These are phyloP conservation scores for Rhodotorula sp. DNA, from an alignment of 1,284 basidiomycete species.

Conservation along the genomic window DNA sequence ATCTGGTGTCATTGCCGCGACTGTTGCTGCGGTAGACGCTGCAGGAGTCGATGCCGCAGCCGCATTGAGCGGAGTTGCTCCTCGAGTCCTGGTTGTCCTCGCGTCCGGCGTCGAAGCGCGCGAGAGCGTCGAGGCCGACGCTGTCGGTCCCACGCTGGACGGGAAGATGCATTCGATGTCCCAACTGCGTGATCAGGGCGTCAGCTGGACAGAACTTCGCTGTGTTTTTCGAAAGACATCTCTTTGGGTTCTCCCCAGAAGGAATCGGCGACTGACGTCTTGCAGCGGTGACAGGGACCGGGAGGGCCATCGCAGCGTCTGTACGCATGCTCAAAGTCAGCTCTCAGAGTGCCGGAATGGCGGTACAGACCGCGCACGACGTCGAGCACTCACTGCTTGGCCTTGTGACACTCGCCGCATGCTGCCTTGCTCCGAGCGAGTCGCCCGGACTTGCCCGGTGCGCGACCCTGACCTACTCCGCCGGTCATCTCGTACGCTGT, in stretches of 20 bases:
- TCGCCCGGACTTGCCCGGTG: slow-evolving; percentile 1
- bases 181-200: slow-evolving; percentile 15
- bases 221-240: too few species aligned
- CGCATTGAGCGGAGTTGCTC: not conserved
- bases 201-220: not conserved
- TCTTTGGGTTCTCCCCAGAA: too few species aligned
- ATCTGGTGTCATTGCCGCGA: not conserved
- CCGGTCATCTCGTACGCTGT: not conserved
- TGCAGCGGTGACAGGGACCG: slow-evolving; percentile 37
- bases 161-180: slow-evolving; percentile 39
- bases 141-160: slow-evolving; percentile 5
- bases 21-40: not conserved
- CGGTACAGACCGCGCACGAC: too few species aligned
- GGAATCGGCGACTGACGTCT: slow-evolving; percentile 16
- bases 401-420: slow-evolving; percentile 1
- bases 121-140: not conserved
- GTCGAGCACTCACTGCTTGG: not conserved
- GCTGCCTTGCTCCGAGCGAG: slow-evolving; percentile 10
- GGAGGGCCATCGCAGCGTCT: slow-evolving; percentile 38
- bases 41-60: not conserved
- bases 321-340: not conserved
- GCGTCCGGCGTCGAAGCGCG: not conserved
- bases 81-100: not conserved
- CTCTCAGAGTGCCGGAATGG: not conserved
- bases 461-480: not conserved